A percentile compares a stretch with the other conserved stretches of the same genome.
Conservation (phyloP, 2,329 filamentous ascomycete species). For the Ophiostoma himal-ulmi region DNA sequence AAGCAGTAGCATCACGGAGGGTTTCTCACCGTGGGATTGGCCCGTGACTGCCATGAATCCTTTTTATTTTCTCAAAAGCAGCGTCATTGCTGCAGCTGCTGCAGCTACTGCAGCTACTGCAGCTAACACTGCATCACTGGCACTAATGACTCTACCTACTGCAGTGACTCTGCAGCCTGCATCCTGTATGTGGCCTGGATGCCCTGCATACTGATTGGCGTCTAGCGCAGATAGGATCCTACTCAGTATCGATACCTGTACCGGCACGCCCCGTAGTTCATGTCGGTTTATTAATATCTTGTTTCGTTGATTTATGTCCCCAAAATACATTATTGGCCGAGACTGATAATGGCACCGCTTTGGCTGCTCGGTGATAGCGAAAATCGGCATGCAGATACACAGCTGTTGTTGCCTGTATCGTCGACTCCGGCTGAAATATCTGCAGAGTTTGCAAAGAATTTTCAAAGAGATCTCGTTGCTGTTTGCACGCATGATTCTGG, state of each 20-base stretch:
- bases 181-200: neutral
- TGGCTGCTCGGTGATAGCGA: neutral
- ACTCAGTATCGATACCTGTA: neutral
- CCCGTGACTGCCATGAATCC: neutral
- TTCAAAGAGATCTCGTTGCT: no score
- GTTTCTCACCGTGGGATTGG: neutral
- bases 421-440: neutral
- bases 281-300: neutral
- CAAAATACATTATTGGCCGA: neutral
- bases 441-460: neutral
- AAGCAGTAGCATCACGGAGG: neutral
- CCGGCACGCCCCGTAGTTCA: constrained; percentile 8
- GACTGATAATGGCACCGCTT: neutral
- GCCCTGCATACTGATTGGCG: neutral
- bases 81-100: neutral
- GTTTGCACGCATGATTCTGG: neutral
- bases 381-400: neutral
- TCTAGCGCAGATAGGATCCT: neutral
- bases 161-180: neutral
- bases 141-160: constrained; percentile 8
- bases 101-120: neutral
- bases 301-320: neutral
- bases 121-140: neutral
- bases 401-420: neutral
- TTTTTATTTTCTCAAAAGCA: neutral